A percentile compares a stretch with the other conserved stretches of the same genome.
phyloP scores from a whole-genome alignment of 1,139 yeast genomes.

The Hyphopichia burtonii region DNA sequence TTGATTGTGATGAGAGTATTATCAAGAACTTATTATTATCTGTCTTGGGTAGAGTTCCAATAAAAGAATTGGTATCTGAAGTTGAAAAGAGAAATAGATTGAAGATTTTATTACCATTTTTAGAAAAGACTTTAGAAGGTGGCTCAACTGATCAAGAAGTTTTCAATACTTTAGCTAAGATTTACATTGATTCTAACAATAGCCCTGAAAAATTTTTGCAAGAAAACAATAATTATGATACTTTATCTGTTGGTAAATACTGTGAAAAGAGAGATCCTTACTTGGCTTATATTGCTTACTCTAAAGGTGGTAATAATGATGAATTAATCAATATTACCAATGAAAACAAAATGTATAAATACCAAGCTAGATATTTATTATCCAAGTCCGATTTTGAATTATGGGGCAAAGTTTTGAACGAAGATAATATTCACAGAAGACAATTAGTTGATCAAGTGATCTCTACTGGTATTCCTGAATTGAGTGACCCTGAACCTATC shows the following conservation, averaged over 20 bases:
- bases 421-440: constrained; percentile 83
- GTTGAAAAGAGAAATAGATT: constrained; percentile 96
- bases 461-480: constrained; percentile 95
- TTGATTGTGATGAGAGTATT: constrained; percentile 91
- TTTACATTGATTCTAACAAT: constrained; percentile 95
- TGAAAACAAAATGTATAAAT: constrained; percentile 97
- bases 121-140: constrained; percentile 83
- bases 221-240: constrained; percentile 86
- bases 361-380: constrained; percentile 93
- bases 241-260: constrained; percentile 92
- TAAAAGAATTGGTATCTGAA: constrained; percentile 83
- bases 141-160: constrained; percentile 92
- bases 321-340: constrained; percentile 90
- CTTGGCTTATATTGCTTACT: constrained; percentile 94
- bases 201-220: constrained; percentile 94
- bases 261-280: constrained; percentile 99
- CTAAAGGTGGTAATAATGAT: constrained; percentile 88
- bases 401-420: constrained; percentile 77
- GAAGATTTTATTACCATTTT: constrained; percentile 86
- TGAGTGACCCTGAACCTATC: constrained; percentile 92
- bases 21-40: constrained; percentile 79
- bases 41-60: constrained; percentile 93
- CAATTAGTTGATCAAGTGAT: constrained; percentile 91
- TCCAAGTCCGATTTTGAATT: constrained; percentile 77
- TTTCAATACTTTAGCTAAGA: constrained; percentile 92